Evolutionary conservation across 805 yeast genomes (phyloP).

Genomic region (Candida pseudofarinosa): DNA sequence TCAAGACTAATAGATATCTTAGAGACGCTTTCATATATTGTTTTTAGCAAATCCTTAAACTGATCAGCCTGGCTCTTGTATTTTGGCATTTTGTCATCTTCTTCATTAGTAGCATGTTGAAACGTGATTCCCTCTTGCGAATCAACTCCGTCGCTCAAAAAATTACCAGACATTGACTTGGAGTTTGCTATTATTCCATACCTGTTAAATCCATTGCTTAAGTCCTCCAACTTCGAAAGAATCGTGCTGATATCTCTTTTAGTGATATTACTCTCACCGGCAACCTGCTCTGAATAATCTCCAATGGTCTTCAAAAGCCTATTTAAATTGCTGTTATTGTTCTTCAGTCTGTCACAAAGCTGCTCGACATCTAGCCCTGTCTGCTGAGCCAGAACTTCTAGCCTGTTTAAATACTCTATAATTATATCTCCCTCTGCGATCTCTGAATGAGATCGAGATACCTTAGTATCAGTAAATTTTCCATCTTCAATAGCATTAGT

Average conservation of each 20-base stretch:
- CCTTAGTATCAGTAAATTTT: background rate
- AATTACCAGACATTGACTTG: too few species aligned
- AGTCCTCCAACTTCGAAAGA: constrained; percentile 14
- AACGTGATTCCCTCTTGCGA: too few species aligned
- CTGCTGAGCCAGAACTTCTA: constrained; percentile 34
- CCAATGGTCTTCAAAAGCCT: constrained; percentile 31
- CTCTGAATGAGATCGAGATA: background rate
- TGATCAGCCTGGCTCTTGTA: too few species aligned
- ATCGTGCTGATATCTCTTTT: constrained; percentile 25
- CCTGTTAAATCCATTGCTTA: constrained; percentile 3
- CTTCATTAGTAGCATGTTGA: too few species aligned
- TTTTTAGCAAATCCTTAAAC: too few species aligned
- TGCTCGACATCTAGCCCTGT: constrained; percentile 33
- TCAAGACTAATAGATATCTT: too few species aligned
- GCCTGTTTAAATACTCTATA: constrained; percentile 17
- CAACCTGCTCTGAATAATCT: constrained; percentile 30
- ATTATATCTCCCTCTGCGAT: background rate
- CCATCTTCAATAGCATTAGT: background rate
- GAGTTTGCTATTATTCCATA: background rate
- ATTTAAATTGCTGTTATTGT: constrained; percentile 35
- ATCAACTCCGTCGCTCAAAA: too few species aligned
- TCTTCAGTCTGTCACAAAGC: constrained; percentile 36
- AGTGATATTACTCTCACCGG: constrained; percentile 33
- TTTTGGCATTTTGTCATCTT: too few species aligned
- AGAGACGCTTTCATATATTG: too few species aligned